Conservation (phyloP, 441 rosid species). For the Raphanus hybrid region DNA sequence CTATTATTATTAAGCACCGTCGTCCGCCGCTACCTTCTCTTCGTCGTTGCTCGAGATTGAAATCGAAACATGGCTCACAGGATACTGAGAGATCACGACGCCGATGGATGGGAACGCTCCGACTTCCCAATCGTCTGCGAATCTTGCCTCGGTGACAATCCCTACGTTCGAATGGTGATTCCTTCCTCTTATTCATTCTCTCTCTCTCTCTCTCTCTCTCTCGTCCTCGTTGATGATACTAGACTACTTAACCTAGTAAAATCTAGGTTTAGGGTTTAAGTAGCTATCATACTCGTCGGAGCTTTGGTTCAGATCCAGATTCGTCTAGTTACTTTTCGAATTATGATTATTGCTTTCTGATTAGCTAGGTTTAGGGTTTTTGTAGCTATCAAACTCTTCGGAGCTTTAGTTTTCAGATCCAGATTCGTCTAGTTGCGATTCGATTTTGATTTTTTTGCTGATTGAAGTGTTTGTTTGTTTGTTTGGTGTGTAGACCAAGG, state of each 20-base stretch:
- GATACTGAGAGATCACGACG: constrained; percentile 80
- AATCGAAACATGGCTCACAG: constrained; percentile 70
- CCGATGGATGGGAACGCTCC: constrained; percentile 95
- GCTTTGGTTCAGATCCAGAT: constrained; percentile 12
- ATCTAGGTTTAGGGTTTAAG: background rate
- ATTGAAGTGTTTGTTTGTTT: background rate
- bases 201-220: background rate
- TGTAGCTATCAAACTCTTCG: background rate
- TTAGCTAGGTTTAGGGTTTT: background rate
- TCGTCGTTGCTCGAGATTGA: constrained; percentile 9
- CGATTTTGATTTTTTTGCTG: background rate
- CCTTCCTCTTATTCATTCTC: constrained; percentile 24
- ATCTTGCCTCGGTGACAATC: constrained; percentile 97
- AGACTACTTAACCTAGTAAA: background rate
- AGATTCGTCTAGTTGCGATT: background rate
- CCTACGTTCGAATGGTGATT: constrained; percentile 91
- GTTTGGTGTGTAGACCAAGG: constrained; percentile 64
- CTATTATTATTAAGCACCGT: constrained; percentile 4
- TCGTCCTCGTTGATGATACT: constrained; percentile 8
- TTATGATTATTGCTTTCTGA: too few relatives aligned
- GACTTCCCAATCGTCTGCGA: constrained; percentile 96
- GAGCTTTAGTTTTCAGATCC: constrained; percentile 16
- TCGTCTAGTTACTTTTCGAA: background rate
- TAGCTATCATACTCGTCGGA: background rate
- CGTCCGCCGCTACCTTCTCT: background rate